Conservation (phyloP, 176 grass and related monocot genomes). For the Coix lacrymajobi region DNA sequence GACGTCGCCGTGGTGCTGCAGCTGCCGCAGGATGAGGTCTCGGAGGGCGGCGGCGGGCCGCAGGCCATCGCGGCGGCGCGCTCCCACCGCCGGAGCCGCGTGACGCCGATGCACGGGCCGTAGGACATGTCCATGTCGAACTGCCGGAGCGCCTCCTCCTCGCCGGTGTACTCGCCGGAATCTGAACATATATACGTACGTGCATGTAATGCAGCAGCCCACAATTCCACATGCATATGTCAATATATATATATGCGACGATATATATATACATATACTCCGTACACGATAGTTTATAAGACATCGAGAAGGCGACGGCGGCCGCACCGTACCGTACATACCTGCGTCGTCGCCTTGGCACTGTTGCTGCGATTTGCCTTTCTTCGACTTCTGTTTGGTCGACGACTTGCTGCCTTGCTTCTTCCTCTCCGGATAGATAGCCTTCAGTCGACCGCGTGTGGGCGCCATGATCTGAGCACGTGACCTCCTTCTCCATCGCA, state of each 20-base stretch:
- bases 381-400: not conserved
- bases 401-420: not conserved
- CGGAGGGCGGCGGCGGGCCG: slow-evolving; percentile 3
- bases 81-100: slow-evolving; percentile 7
- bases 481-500: too few species aligned
- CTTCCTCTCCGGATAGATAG: slow-evolving; percentile 15
- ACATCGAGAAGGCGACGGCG: too few species aligned
- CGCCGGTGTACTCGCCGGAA: not conserved
- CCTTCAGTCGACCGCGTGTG: not conserved
- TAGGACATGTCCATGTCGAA: slow-evolving; percentile 42
- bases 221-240: too few species aligned
- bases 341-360: too few species aligned
- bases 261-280: too few species aligned
- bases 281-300: too few species aligned
- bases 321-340: too few species aligned
- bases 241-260: too few species aligned
- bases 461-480: not conserved
- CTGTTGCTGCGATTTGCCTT: not conserved
- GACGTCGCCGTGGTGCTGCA: rapidly evolving
- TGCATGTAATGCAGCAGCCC: too few species aligned
- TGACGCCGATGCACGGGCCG: slow-evolving; percentile 32
- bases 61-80: slow-evolving; percentile 28
- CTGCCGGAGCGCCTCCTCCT: slow-evolving; percentile 21
- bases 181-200: not conserved
- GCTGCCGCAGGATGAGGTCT: not conserved